Evolutionary conservation across 495 filamentous ascomycete species (phyloP), one percentile per base, ranked within the genome.

Genomic region (Xylaria grammica): DNA sequence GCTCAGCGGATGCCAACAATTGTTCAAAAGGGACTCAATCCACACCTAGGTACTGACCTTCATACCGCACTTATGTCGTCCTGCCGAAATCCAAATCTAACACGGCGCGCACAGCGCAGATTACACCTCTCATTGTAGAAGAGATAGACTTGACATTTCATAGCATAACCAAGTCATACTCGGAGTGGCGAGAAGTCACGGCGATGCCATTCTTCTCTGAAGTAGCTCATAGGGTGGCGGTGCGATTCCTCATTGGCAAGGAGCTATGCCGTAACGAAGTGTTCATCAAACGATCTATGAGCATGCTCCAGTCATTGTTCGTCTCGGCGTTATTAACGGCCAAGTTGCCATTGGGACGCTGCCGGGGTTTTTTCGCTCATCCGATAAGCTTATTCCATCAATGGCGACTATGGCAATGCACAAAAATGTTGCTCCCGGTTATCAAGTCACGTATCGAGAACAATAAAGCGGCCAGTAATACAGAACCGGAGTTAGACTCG

Each of bases 251-350:
- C 42, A 45, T 45, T 19, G 42, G 42, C 7, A 45, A 45, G 42
- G 42, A 45, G 42, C 17, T 45, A 45, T 45, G 42, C 17, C 42
- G 42, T 4, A 19, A 45, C 42, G 42, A 45, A 45, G 8, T 45
- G 42, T 45, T 45, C 42, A 45, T 45, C 42, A 45, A 45, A 19
- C 42, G 42, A 45, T 45, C 42, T 45, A 45, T 45, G 42, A 45
- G 42, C 42, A 45, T 45, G 42, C 42, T 45, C 4, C 42, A 45
- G 17, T 45, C 42, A 13, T 19, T 45, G 42, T 45, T 45, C 17
- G 42, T 45, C 42, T 11, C 42, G 17, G 42, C 42, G 8, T 19
- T 45, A 9, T 9, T 45, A 9, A 45, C 42, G 42, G 42, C n/a
- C 42, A 45, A 45, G 42, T 45, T 45, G 42, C 42, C 42, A 45